These are phyloP conservation scores for Gamsiella multidivaricata DNA, from an alignment of 192 early-diverging fungal genomes.

Conservation along the genomic window DNA sequence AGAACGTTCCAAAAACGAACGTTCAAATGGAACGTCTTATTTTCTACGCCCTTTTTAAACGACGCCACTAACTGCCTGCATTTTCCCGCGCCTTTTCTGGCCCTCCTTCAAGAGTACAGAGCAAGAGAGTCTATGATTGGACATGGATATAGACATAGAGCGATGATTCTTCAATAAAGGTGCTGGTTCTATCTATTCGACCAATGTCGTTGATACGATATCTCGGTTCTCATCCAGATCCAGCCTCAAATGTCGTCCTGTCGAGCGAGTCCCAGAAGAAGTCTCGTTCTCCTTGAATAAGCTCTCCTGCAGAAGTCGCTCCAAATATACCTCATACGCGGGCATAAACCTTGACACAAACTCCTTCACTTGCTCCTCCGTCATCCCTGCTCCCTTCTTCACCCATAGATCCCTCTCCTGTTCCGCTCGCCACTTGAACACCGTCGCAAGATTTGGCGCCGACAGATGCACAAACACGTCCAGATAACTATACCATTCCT, in stretches of 20 bases:
- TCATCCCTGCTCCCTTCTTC: conserved; percentile 67
- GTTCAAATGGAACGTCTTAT: too few relatives aligned
- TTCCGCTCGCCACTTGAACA: conserved; percentile 89
- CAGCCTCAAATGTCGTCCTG: conserved; percentile 53
- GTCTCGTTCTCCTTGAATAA: conserved; percentile 48
- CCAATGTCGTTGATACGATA: conserved; percentile 22
- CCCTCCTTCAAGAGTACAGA: too few relatives aligned
- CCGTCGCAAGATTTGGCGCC: conserved; percentile 66
- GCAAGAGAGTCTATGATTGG: too few relatives aligned
- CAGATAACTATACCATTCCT: conserved; percentile 69
- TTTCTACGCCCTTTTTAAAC: too few relatives aligned
- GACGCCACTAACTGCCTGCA: too few relatives aligned
- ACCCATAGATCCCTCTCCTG: conserved; percentile 79
- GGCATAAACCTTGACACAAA: conserved; percentile 95
- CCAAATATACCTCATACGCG: conserved; percentile 75
- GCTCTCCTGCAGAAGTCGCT: conserved; percentile 55
- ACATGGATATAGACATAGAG: too few relatives aligned
- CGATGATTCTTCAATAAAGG: too few relatives aligned
- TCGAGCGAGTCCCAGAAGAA: not conserved
- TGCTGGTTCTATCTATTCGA: conserved; percentile 23
- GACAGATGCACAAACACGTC: conserved; percentile 83
- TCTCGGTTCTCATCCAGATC: conserved; percentile 54
- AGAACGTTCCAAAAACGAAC: too few relatives aligned
- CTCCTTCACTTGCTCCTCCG: conserved; percentile 77
- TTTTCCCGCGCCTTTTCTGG: too few relatives aligned